phyloP scores from a whole-genome alignment of 768 basidiomycete genomes.

The Filobasidium floriforme region DNA sequence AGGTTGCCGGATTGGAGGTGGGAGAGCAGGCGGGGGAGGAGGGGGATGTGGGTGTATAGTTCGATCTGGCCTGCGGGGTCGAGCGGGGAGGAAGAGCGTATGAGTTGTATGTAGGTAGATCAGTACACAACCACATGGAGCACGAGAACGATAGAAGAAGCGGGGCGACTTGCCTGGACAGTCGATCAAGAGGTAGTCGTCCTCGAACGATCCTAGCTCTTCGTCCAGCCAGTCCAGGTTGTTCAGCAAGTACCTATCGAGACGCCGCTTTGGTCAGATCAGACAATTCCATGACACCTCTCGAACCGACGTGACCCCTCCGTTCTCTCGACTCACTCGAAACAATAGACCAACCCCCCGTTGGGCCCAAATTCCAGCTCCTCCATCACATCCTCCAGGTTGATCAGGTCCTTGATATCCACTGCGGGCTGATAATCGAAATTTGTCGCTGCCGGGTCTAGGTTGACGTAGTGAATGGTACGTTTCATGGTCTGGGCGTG shows the following conservation, averaged over 20 bases:
- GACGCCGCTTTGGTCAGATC: no score
- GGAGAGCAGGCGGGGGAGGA: constrained; percentile 78
- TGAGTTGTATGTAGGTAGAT: neutral
- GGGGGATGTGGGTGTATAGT: constrained; percentile 95
- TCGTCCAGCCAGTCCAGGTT: constrained; percentile 99
- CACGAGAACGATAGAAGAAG: neutral
- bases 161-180: constrained; percentile 39
- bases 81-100: neutral
- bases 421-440: constrained; percentile 89
- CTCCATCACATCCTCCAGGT: constrained; percentile 88
- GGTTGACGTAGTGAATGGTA: constrained; percentile 85
- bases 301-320: no score
- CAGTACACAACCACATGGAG: neutral
- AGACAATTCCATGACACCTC: no score
- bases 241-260: constrained; percentile 78
- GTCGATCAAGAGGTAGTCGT: constrained; percentile 66
- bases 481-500: constrained; percentile 77
- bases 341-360: constrained; percentile 94
- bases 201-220: constrained; percentile 85
- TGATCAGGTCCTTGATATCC: constrained; percentile 88
- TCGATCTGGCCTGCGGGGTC: constrained; percentile 77
- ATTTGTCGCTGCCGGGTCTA: constrained; percentile 89
- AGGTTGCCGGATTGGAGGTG: constrained; percentile 55
- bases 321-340: constrained; percentile 99
- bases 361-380: constrained; percentile 95